Conservation (phyloP, 2,329 filamentous ascomycete species). For the Penicillium expansum region DNA sequence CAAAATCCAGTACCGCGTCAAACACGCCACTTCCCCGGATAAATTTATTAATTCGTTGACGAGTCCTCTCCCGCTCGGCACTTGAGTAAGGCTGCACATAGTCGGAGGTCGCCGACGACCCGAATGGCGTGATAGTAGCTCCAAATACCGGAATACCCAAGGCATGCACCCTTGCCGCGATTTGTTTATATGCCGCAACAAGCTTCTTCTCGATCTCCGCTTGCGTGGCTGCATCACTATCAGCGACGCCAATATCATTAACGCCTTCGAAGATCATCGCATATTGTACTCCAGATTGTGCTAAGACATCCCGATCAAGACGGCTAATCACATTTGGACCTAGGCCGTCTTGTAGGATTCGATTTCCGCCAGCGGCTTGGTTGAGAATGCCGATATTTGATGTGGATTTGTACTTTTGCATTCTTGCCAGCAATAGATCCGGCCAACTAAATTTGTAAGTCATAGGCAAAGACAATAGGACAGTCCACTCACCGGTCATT, state of each 20-base stretch:
- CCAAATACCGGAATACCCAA: constrained; percentile 58
- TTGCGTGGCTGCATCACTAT: constrained; percentile 47
- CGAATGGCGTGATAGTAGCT: constrained; percentile 66
- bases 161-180: constrained; percentile 54
- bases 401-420: constrained; percentile 49
- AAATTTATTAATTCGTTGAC: constrained; percentile 60
- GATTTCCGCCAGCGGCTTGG: constrained; percentile 68
- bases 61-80: constrained; percentile 54
- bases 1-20: constrained; percentile 63
- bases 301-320: constrained; percentile 63
- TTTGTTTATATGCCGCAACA: constrained; percentile 58
- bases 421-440: constrained; percentile 53
- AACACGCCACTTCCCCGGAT: constrained; percentile 58
- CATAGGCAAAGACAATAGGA: background rate
- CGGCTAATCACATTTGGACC: constrained; percentile 61
- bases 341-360: constrained; percentile 60
- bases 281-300: constrained; percentile 57
- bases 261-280: constrained; percentile 67
- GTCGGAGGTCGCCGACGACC: constrained; percentile 33
- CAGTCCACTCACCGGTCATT: constrained; percentile 50
- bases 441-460: constrained; percentile 48
- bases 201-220: constrained; percentile 50
- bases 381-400: constrained; percentile 58
- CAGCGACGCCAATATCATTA: constrained; percentile 62
- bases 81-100: constrained; percentile 53